Conservation (phyloP, 2,329 filamentous ascomycete species). For the Ilyonectria robusta region DNA sequence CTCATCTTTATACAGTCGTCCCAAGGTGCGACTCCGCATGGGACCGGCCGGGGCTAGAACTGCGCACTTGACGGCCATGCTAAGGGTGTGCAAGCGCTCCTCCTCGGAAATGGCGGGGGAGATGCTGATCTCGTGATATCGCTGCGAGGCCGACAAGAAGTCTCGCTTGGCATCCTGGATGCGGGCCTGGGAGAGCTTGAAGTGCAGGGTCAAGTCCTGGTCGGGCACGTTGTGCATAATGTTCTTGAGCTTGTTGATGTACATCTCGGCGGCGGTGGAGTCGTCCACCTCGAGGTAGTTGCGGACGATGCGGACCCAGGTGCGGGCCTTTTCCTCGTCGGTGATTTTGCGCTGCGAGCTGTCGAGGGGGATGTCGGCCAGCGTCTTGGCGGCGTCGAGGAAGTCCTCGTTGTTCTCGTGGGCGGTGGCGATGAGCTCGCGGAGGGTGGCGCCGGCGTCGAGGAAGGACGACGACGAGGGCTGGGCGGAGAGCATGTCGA, state of each 20-base stretch:
- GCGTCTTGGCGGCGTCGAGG: conserved; percentile 79
- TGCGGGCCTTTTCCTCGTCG: conserved; percentile 83
- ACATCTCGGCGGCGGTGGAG: conserved; percentile 85
- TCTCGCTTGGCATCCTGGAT: conserved; percentile 92
- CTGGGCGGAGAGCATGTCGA: conserved; percentile 74
- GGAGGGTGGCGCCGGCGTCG: conserved; percentile 85
- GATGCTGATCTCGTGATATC: conserved; percentile 90
- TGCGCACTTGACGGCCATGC: conserved; percentile 91
- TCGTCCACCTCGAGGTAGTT: conserved; percentile 96
- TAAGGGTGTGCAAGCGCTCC: conserved; percentile 87
- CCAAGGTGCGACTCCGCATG: conserved; percentile 82
- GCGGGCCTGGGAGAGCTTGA: conserved; percentile 91
- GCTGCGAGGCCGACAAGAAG: conserved; percentile 88
- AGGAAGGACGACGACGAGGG: conserved; percentile 79
- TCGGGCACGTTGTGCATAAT: conserved; percentile 85
- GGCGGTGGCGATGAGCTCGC: conserved; percentile 85
- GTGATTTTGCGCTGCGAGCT: conserved; percentile 87
- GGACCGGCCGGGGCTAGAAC: conserved; percentile 94
- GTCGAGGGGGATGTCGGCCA: conserved; percentile 90
- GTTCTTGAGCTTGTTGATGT: conserved; percentile 96
- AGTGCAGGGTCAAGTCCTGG: conserved; percentile 83
- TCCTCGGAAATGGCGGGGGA: conserved; percentile 84
- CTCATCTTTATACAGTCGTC: conserved; percentile 93
- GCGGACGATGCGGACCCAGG: conserved; percentile 95
- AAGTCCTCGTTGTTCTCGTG: conserved; percentile 89